Conservation (phyloP, 1,284 basidiomycete genomes). For the Cutaneotrichosporon dermatis region DNA sequence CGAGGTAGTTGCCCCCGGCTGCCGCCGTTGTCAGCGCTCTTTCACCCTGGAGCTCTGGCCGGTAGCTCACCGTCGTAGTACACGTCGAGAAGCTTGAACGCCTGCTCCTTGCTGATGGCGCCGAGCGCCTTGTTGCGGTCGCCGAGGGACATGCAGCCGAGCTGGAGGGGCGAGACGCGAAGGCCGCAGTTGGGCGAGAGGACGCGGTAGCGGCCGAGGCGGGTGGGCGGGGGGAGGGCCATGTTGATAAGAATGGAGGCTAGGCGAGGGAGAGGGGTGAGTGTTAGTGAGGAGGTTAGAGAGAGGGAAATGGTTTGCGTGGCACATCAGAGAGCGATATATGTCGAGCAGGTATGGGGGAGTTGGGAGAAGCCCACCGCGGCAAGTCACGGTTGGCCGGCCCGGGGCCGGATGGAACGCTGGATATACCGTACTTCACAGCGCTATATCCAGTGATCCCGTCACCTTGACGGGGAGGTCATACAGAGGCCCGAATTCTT, state of each 20-base stretch:
- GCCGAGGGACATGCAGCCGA: constrained; percentile 55
- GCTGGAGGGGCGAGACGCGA: constrained; percentile 53
- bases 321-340: too few species aligned
- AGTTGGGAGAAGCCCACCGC: too few species aligned
- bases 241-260: background rate
- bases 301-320: too few species aligned
- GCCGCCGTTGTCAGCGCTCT: background rate
- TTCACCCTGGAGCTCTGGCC: background rate
- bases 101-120: constrained; percentile 22
- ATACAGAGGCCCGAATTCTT: too few species aligned
- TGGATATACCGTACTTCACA: too few species aligned
- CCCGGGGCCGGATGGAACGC: too few species aligned
- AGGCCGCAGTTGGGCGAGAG: constrained; percentile 51
- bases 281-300: too few species aligned
- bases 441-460: too few species aligned
- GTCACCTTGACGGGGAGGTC: too few species aligned
- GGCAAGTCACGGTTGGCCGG: too few species aligned
- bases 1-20: constrained; percentile 45
- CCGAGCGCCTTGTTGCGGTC: constrained; percentile 46
- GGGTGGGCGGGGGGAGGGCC: constrained; percentile 16
- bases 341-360: too few species aligned
- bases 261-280: too few species aligned
- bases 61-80: constrained; percentile 23
- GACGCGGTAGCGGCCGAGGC: constrained; percentile 48
- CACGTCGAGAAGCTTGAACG: constrained; percentile 43